Conservation (phyloP, 75 land plant genomes). For the Sequoiadendron giganteum region DNA sequence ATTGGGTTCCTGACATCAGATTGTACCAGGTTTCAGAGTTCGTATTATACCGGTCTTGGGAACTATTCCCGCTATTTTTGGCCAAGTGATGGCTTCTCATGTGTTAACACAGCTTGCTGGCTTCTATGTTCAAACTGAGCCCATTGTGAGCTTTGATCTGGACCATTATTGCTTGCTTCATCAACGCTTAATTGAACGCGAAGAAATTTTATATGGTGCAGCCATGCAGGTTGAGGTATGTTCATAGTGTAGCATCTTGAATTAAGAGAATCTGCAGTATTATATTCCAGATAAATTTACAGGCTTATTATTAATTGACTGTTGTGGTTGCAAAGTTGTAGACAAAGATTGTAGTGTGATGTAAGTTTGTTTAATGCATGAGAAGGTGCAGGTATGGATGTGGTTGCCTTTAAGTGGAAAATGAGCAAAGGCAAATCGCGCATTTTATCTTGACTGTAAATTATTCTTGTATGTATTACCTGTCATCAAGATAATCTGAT, state of each 20-base stretch:
- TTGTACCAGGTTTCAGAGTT: slow-evolving; percentile 96
- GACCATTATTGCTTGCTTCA: slow-evolving; percentile 85
- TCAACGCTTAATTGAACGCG: slow-evolving; percentile 93
- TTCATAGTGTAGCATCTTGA: background rate
- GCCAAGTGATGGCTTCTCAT: slow-evolving; percentile 98
- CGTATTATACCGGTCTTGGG: slow-evolving; percentile 98
- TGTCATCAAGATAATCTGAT: background rate
- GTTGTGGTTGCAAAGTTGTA: background rate
- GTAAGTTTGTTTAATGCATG: background rate
- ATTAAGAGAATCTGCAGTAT: background rate
- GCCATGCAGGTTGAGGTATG: slow-evolving; percentile 77
- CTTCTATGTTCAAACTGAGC: slow-evolving; percentile 72
- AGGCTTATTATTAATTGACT: background rate
- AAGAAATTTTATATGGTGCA: slow-evolving; percentile 83
- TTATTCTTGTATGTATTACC: background rate
- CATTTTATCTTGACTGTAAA: background rate
- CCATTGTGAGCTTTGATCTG: slow-evolving; percentile 82
- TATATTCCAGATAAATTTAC: background rate
- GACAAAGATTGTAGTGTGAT: background rate
- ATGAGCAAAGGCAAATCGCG: background rate
- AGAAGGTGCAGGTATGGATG: background rate
- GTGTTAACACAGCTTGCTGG: slow-evolving; percentile 85
- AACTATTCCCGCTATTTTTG: slow-evolving; percentile 98
- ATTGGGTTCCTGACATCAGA: slow-evolving; percentile 42
- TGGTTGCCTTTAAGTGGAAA: background rate